Evolutionary conservation across 2,329 filamentous ascomycete genomes (phyloP).

Genomic region (Tolypocladium cylindrosporum): DNA sequence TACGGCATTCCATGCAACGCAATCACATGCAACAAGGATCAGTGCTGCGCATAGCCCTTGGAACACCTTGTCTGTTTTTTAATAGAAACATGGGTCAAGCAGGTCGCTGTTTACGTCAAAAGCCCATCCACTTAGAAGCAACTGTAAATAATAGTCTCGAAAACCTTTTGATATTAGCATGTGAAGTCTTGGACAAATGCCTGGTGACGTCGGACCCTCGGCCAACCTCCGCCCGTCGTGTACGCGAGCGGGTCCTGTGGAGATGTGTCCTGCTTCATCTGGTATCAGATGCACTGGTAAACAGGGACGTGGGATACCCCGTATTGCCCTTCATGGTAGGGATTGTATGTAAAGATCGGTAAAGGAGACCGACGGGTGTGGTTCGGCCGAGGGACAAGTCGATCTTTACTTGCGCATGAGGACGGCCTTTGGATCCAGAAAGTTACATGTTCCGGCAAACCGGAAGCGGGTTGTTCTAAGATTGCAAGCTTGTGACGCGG

Average conservation of each 20-base stretch:
- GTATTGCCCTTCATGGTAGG: background rate
- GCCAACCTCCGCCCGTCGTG: background rate
- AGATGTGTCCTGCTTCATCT: background rate
- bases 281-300: background rate
- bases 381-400: background rate
- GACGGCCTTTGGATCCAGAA: too few relatives aligned
- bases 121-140: background rate
- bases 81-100: background rate
- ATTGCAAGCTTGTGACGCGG: too few relatives aligned
- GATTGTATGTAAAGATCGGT: background rate
- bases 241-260: background rate
- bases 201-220: background rate
- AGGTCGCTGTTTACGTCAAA: background rate
- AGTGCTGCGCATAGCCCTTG: background rate
- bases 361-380: background rate
- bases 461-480: too few relatives aligned
- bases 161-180: background rate
- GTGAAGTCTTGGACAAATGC: background rate
- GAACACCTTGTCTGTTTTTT: background rate
- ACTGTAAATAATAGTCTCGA: background rate
- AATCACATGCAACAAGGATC: background rate
- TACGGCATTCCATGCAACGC: background rate
- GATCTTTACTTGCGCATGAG: background rate
- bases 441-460: too few relatives aligned
- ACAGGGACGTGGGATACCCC: background rate